Evolutionary conservation across 768 basidiomycete species (phyloP).

Genomic region (Lentinula raphanica): DNA sequence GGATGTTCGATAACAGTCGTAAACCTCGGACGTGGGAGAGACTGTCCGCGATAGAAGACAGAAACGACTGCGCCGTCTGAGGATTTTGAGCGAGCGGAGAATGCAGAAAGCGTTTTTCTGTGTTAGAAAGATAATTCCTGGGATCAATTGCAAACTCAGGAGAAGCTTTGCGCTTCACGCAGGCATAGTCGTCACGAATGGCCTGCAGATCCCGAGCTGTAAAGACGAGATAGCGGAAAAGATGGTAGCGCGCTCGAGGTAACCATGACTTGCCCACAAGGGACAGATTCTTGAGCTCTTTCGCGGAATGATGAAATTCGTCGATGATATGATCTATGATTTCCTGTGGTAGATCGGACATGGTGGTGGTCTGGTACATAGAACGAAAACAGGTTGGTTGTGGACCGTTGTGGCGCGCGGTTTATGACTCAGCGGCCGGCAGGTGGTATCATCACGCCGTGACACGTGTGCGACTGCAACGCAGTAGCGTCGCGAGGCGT

Average conservation of each 20-base stretch:
- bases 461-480: no score
- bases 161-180: not conserved
- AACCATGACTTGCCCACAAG: not conserved
- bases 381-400: no score
- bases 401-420: no score
- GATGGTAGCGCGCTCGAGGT: not conserved
- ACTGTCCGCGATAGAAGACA: not conserved
- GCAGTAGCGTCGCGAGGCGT: no score
- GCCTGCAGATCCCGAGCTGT: not conserved
- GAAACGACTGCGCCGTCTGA: not conserved
- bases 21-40: not conserved
- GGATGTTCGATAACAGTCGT: not conserved
- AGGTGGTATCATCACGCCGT: no score
- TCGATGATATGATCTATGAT: conserved; percentile 4
- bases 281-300: not conserved
- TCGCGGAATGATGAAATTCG: not conserved
- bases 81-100: not conserved
- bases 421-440: no score
- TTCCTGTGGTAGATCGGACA: not conserved
- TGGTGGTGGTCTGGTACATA: no score
- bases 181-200: not conserved
- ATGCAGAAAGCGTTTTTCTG: not conserved
- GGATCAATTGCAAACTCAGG: not conserved
- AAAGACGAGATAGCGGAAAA: not conserved
- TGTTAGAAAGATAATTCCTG: not conserved